These are phyloP conservation scores for Penicillium griseofulvum DNA, from an alignment of 2,329 filamentous ascomycete species.

Conservation along the genomic window DNA sequence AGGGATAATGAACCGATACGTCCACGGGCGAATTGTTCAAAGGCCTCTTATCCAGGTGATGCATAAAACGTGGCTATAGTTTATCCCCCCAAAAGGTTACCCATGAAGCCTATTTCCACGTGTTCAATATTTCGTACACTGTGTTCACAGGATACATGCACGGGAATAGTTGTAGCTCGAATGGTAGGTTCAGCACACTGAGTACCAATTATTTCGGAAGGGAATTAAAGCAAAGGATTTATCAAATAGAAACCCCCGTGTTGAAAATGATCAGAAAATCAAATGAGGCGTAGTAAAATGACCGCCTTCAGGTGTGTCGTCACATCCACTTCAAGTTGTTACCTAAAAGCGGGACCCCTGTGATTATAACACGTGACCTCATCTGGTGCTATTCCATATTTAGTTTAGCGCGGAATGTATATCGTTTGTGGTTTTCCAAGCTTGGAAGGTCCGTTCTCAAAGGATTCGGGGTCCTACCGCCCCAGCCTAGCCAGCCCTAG, in stretches of 20 bases:
- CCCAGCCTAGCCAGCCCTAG: too few relatives aligned
- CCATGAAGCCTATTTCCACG: conserved; percentile 5
- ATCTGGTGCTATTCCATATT: neutral
- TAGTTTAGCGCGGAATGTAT: neutral
- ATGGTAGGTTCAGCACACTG: neutral
- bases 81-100: neutral
- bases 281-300: neutral
- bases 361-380: neutral
- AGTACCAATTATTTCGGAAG: neutral
- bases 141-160: neutral
- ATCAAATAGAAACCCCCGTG: neutral
- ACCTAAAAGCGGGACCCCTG: neutral
- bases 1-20: conserved; percentile 6
- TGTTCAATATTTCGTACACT: conserved; percentile 2
- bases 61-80: neutral
- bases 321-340: conserved; percentile 5
- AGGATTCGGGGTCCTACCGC: too few relatives aligned
- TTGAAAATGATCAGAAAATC: neutral
- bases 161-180: neutral
- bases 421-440: neutral
- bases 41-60: conserved; percentile 10
- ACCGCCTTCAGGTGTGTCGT: conserved; percentile 3
- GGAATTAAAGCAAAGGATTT: neutral
- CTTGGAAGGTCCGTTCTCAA: neutral
- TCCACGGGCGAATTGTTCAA: neutral